phyloP scores from a whole-genome alignment of 2,329 filamentous ascomycete species.

The Fusarium sp. region DNA sequence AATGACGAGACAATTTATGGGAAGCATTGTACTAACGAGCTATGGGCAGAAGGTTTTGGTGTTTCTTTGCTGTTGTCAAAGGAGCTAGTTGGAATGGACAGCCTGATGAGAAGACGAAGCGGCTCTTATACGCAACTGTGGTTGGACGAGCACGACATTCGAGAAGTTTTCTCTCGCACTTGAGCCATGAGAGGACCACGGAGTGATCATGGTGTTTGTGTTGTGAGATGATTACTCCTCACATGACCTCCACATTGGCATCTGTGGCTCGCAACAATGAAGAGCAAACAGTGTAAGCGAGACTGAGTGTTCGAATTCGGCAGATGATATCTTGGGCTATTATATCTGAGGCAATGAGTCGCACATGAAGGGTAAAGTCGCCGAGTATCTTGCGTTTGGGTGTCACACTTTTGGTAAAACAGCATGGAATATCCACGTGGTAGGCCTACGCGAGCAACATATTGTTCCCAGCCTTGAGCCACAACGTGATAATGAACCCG shows the following conservation, averaged over 20 bases:
- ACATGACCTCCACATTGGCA: neutral
- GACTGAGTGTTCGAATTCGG: conserved; percentile 5
- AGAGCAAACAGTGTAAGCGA: conserved; percentile 17
- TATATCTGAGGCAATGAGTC: conserved; percentile 21
- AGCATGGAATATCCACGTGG: neutral
- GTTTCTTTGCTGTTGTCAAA: neutral
- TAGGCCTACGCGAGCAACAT: conserved; percentile 20
- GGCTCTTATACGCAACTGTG: conserved; percentile 5
- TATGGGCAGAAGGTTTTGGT: neutral
- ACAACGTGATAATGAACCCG: conserved; percentile 49
- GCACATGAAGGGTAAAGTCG: conserved; percentile 12
- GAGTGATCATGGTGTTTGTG: conserved; percentile 17
- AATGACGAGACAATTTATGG: conserved; percentile 7
- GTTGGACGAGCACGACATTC: conserved; percentile 8
- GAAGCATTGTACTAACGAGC: conserved; percentile 12
- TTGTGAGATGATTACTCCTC: neutral
- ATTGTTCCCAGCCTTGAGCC: conserved; percentile 52
- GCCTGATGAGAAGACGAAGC: neutral
- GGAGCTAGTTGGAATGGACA: neutral
- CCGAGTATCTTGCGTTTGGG: conserved; percentile 9
- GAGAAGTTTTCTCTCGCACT: conserved; percentile 3
- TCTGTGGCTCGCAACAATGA: conserved; percentile 8
- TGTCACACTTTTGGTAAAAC: conserved; percentile 1
- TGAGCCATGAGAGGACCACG: neutral
- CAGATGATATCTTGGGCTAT: conserved; percentile 16